Evolutionary conservation across 2,329 filamentous ascomycete species (phyloP).

Genomic region (Sphaceloma murrayae): DNA sequence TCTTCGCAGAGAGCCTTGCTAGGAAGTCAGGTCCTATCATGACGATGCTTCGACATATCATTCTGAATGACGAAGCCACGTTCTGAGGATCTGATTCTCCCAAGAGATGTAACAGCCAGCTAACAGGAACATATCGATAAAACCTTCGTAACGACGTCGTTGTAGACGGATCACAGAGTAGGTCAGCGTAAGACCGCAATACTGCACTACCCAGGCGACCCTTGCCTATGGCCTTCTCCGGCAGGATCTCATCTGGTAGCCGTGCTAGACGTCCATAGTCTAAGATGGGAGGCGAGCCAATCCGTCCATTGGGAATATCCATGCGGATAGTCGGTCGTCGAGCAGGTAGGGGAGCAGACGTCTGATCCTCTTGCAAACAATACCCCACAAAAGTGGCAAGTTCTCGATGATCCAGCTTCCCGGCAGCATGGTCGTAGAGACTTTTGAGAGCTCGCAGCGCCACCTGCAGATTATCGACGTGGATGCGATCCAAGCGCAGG

Average conservation of each 20-base stretch:
- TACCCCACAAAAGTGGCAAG: constrained; percentile 90
- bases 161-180: constrained; percentile 67
- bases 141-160: constrained; percentile 69
- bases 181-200: constrained; percentile 63
- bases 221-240: constrained; percentile 25
- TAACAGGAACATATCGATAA: constrained; percentile 88
- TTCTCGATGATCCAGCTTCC: constrained; percentile 74
- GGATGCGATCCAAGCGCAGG: constrained; percentile 73
- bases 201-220: constrained; percentile 65
- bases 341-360: neutral
- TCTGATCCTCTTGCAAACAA: constrained; percentile 58
- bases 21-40: constrained; percentile 72
- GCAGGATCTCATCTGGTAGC: neutral
- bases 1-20: constrained; percentile 75
- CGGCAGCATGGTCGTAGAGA: constrained; percentile 70
- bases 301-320: constrained; percentile 11
- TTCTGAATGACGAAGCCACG: constrained; percentile 69
- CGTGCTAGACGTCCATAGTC: constrained; percentile 6
- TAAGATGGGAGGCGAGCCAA: constrained; percentile 8
- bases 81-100: constrained; percentile 78
- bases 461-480: constrained; percentile 59
- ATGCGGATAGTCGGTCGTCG: constrained; percentile 13
- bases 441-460: constrained; percentile 73
- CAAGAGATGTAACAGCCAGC: constrained; percentile 67
- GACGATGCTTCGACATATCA: constrained; percentile 75